Percentiles rank a stretch among this genome's conserved stretches.
phyloP scores from a whole-genome alignment of 495 filamentous ascomycete genomes.

The Amorphotheca resinae region DNA sequence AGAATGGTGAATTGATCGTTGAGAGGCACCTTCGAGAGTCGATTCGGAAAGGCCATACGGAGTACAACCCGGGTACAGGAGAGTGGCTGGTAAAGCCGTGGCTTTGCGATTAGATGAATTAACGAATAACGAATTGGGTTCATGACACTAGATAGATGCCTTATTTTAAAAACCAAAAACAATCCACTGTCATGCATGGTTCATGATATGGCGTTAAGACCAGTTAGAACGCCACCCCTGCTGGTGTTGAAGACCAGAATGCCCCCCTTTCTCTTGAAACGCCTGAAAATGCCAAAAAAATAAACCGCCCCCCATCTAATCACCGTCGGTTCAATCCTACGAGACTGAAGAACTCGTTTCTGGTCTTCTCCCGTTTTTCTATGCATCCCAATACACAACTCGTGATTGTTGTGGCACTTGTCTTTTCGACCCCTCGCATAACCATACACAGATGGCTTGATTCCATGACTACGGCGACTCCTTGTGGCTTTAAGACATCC shows the following conservation, averaged over 20 bases:
- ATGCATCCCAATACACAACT: slow-evolving; percentile 95
- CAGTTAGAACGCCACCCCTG: slow-evolving; percentile 11
- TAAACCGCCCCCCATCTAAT: not conserved
- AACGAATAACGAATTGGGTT: not conserved
- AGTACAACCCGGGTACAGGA: not conserved
- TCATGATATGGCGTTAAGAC: slow-evolving; percentile 21
- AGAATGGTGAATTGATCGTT: not conserved
- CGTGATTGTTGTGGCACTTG: slow-evolving; percentile 73
- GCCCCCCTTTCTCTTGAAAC: slow-evolving; percentile 4
- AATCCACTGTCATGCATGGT: not conserved
- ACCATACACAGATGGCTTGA: slow-evolving; percentile 98
- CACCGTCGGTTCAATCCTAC: slow-evolving; percentile 47
- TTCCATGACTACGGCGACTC: slow-evolving; percentile 95
- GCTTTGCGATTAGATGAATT: not conserved
- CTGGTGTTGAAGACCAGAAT: slow-evolving; percentile 22
- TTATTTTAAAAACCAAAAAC: too few species aligned
- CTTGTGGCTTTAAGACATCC: slow-evolving; percentile 85
- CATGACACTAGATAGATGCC: too few species aligned
- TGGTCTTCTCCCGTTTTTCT: slow-evolving; percentile 79
- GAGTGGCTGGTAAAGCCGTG: not conserved
- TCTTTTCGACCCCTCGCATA: slow-evolving; percentile 51
- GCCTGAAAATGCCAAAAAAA: slow-evolving; percentile 13
- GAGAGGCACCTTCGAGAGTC: not conserved
- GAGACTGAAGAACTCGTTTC: slow-evolving; percentile 86
- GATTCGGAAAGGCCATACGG: not conserved